Conservation (phyloP, 139 green algal genomes). For the Chlamydomonas schloesseri region DNA sequence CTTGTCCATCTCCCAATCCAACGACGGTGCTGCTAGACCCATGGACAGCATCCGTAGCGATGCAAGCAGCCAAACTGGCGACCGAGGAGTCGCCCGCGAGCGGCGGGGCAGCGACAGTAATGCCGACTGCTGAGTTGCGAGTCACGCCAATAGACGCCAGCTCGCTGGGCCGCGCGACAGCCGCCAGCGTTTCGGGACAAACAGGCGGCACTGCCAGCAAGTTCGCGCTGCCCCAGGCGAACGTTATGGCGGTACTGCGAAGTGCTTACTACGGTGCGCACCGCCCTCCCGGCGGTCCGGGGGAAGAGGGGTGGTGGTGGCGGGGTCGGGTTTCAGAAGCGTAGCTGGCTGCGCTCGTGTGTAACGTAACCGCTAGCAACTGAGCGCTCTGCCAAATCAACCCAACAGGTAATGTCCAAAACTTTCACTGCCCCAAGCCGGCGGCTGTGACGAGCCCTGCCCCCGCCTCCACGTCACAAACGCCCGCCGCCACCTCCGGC, state of each 20-base stretch:
- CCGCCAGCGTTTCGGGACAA: background rate
- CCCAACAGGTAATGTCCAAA: too few species aligned
- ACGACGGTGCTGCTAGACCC: slow-evolving; percentile 5
- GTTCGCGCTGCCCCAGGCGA: slow-evolving; percentile 12
- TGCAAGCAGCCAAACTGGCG: background rate
- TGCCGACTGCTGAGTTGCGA: background rate
- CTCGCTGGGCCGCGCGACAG: too few species aligned
- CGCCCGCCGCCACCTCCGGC: too few species aligned
- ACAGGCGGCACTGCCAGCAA: background rate
- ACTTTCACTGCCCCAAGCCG: too few species aligned
- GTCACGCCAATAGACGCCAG: background rate
- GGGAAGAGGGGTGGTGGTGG: background rate
- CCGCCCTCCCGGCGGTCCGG: background rate
- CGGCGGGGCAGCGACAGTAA: background rate
- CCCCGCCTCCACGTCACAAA: too few species aligned
- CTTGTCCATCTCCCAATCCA: too few species aligned
- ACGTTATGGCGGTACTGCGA: background rate
- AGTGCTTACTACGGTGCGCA: background rate
- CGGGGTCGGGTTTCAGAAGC: background rate
- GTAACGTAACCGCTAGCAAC: too few species aligned
- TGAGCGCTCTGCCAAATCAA: too few species aligned
- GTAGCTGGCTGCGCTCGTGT: too few species aligned
- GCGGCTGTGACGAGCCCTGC: background rate
- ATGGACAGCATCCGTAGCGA: background rate
- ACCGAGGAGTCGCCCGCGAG: background rate